These are phyloP conservation scores for Candida krabiensis DNA, from an alignment of 805 yeast species.

Conservation along the genomic window DNA sequence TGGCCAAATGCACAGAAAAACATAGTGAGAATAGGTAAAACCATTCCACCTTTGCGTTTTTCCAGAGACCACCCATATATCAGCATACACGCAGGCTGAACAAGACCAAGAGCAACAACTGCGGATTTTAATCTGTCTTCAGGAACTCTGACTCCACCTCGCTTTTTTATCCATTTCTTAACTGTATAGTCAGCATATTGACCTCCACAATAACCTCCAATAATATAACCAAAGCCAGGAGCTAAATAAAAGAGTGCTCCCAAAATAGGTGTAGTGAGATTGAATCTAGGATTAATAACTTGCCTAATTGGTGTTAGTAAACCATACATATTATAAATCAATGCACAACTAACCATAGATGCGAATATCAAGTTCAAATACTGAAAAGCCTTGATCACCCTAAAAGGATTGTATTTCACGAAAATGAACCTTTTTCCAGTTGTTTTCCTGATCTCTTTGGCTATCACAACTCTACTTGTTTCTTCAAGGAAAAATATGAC, in stretches of 20 bases:
- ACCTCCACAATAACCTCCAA: slow-evolving; percentile 55
- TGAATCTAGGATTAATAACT: slow-evolving; percentile 56
- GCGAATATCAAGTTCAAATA: slow-evolving; percentile 45
- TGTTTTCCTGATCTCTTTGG: slow-evolving; percentile 27
- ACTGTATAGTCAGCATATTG: slow-evolving; percentile 50
- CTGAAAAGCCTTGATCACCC: slow-evolving; percentile 42
- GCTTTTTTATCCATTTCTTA: slow-evolving; percentile 39
- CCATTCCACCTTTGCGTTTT: slow-evolving; percentile 52
- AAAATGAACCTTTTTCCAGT: slow-evolving; percentile 40
- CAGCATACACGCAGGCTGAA: slow-evolving; percentile 45
- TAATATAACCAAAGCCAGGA: slow-evolving; percentile 55
- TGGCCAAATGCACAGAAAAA: slow-evolving; percentile 51
- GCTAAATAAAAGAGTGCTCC: slow-evolving; percentile 56
- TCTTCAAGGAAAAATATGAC: slow-evolving; percentile 46
- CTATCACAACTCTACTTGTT: slow-evolving; percentile 37
- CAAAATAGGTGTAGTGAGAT: slow-evolving; percentile 45
- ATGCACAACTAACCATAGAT: slow-evolving; percentile 40
- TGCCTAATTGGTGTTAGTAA: slow-evolving; percentile 55
- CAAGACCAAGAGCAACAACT: slow-evolving; percentile 39
- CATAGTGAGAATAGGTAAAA: slow-evolving; percentile 51
- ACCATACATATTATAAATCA: slow-evolving; percentile 51
- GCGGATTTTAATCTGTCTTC: slow-evolving; percentile 52
- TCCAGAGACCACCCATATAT: slow-evolving; percentile 57
- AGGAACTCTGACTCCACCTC: slow-evolving; percentile 46
- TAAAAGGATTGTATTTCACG: slow-evolving; percentile 46